phyloP scores from a whole-genome alignment of 257 asterid genomes.

The Buddleja alternifolia region DNA sequence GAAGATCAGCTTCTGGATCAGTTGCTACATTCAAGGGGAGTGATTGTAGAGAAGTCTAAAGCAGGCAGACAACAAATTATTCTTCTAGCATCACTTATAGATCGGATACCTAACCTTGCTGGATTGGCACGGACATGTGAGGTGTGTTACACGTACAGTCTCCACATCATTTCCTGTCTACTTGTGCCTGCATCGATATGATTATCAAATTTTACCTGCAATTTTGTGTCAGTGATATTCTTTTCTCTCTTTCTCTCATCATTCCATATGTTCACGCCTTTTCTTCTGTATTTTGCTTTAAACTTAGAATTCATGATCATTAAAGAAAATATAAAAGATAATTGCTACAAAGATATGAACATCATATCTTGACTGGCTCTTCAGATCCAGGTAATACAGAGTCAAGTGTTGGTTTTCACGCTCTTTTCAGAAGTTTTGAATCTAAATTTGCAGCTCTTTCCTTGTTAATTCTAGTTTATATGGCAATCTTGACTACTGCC shows the following conservation, averaged over 20 bases:
- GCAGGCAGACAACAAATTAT: slow-evolving; percentile 73
- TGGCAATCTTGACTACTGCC: slow-evolving; percentile 27
- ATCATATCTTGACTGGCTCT: too few species aligned
- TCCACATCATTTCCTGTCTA: neutral
- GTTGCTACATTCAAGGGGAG: slow-evolving; percentile 65
- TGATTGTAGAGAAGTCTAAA: slow-evolving; percentile 60
- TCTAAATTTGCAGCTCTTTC: slow-evolving; percentile 9
- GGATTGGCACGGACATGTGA: slow-evolving; percentile 96
- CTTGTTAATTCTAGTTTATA: slow-evolving; percentile 16
- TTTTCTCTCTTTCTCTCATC: too few species aligned
- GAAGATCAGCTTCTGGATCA: slow-evolving; percentile 82
- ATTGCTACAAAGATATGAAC: too few species aligned
- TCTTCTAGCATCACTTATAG: slow-evolving; percentile 83
- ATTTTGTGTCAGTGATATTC: too few species aligned
- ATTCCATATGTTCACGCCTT: too few species aligned
- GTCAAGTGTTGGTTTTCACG: neutral
- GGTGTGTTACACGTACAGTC: slow-evolving; percentile 41
- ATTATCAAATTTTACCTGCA: neutral
- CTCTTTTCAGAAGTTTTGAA: slow-evolving; percentile 20
- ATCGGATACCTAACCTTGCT: slow-evolving; percentile 97
- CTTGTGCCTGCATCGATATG: slow-evolving; percentile 10
- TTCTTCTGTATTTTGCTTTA: too few species aligned
- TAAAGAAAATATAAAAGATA: too few species aligned
- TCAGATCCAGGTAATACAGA: too few species aligned
- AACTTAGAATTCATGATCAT: too few species aligned